Conservation (phyloP, 352 stramenopile genomes). For the Phytophthora cryptogea region DNA sequence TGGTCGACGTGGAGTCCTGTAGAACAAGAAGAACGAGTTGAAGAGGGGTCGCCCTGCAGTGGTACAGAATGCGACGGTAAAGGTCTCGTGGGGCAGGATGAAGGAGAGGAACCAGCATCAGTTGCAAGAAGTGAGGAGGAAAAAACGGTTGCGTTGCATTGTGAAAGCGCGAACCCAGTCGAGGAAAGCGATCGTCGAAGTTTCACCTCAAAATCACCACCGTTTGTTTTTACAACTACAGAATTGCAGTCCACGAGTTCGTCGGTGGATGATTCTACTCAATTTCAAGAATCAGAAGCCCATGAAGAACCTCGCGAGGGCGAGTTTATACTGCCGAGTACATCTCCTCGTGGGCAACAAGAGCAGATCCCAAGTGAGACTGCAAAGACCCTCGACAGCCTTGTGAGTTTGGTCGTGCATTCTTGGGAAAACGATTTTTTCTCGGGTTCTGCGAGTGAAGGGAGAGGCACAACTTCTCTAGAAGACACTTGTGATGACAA, state of each 20-base stretch:
- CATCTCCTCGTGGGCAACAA: background rate
- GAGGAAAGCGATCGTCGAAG: background rate
- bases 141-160: background rate
- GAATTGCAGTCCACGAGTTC: background rate
- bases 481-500: conserved; percentile 8
- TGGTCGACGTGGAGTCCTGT: conserved; percentile 4
- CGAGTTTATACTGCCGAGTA: background rate
- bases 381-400: conserved; percentile 35
- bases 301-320: background rate
- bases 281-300: background rate
- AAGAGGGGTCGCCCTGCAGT: background rate
- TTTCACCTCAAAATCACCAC: background rate
- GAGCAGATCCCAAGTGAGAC: conserved; percentile 12
- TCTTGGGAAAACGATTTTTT: conserved; percentile 48
- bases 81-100: background rate
- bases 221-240: background rate
- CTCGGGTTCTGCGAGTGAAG: conserved; percentile 5
- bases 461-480: background rate
- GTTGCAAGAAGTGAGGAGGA: background rate
- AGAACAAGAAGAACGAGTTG: background rate
- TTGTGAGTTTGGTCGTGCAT: conserved; percentile 59
- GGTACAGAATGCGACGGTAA: conserved; percentile 2
- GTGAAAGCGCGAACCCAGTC: background rate
- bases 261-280: background rate
- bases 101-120: background rate